Conservation (phyloP, 805 yeast species). For the Kodamaea neixiangensis region DNA sequence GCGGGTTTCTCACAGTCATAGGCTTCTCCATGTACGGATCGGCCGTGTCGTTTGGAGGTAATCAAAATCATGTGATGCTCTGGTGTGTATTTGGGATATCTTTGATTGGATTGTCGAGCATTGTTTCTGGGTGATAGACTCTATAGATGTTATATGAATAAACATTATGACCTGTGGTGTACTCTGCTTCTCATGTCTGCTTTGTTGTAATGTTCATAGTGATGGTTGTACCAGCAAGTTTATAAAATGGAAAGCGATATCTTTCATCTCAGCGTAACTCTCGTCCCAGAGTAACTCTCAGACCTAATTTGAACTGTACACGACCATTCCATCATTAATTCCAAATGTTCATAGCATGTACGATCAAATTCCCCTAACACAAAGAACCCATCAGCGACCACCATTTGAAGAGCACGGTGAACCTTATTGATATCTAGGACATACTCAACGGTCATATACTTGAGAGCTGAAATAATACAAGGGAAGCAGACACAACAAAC, state of each 20-base stretch:
- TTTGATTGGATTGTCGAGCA: constrained; percentile 51
- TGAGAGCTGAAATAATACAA: neutral
- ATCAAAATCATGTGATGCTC: constrained; percentile 54
- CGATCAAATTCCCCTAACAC: constrained; percentile 2
- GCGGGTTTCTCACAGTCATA: constrained; percentile 83
- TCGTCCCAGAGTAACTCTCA: neutral
- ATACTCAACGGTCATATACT: neutral
- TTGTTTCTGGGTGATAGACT: constrained; percentile 19
- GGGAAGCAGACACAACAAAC: neutral
- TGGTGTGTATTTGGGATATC: constrained; percentile 65
- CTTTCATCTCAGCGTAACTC: neutral
- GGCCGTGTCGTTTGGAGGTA: constrained; percentile 77
- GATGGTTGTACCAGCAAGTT: too few relatives aligned
- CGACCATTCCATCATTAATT: constrained; percentile 1
- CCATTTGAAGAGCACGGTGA: neutral
- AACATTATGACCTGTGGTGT: too few relatives aligned
- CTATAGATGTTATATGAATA: neutral
- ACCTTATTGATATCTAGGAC: neutral
- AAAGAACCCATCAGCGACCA: constrained; percentile 1
- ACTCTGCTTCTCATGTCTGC: too few relatives aligned
- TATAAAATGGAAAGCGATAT: too few relatives aligned
- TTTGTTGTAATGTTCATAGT: too few relatives aligned
- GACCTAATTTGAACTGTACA: neutral
- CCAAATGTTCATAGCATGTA: neutral
- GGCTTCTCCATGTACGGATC: constrained; percentile 85